Evolutionary conservation across 257 asterid genomes (phyloP), one percentile per base, ranked within the genome.

Genomic region (Plantago major): DNA sequence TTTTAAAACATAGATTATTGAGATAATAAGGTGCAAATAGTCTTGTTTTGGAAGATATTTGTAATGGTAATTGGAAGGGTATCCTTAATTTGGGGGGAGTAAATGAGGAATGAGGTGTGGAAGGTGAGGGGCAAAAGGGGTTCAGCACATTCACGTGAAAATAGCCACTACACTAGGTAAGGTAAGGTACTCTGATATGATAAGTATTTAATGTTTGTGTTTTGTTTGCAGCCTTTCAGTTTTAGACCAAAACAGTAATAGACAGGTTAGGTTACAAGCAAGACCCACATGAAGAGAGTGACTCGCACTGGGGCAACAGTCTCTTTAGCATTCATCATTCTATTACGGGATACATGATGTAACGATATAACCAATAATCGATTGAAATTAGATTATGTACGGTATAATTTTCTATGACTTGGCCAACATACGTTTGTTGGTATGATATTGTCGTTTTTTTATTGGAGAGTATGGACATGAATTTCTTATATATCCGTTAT

Each of bases 101-200:
- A 59, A 59, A n/a, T 65, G 67, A 22, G 19, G 63, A 55, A 57
- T 42, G 60, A 43, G 44, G 42, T 40, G 66, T 50, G 48, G 48
- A 65, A 55, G 75, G 77, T 51, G 73, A 65, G 76, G 71, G 75
- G 70, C 75, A 65, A 72, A 72, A 52, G 78, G 46, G 56, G 48
- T 66, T 76, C 79, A 69, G 68, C 66, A 58, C 38, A 45, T 73
- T 78, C 87, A 81, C 87, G 87, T 81, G 87, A 81, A 71, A 78
- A 75, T 50, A 59, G 54, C 70, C 69, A 74, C 71, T 71, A 4
- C 40, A 33, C 40, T 33, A 33, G 40, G 40, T 7, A 33, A 33
- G 40, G 40, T 33, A 33, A 33, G 40, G 40, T 5, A 4, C 8
- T 4, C 7, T 33, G 40, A 33, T 33, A 33, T 33, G 40, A 51